phyloP scores from a whole-genome alignment of 139 green algal species.

The Micractinium conductrix region DNA sequence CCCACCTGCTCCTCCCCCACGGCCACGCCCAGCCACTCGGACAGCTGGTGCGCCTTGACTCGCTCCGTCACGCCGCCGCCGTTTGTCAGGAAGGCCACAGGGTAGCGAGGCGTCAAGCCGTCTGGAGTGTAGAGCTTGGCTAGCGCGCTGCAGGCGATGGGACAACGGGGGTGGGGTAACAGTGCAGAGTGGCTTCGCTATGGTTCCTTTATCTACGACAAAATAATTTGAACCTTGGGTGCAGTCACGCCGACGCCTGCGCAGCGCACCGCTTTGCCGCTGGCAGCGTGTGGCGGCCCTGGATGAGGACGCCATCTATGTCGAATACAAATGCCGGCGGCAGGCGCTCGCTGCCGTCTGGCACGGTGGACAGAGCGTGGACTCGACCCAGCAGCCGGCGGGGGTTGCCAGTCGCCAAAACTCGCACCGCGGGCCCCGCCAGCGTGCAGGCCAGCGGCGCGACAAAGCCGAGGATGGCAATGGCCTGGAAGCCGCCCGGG shows the following conservation, averaged over 20 bases:
- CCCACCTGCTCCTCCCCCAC: constrained; percentile 59
- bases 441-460: constrained; percentile 51
- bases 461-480: constrained; percentile 52
- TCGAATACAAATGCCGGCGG: constrained; percentile 74
- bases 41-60: constrained; percentile 77
- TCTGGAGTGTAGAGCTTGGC: constrained; percentile 53
- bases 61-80: constrained; percentile 77
- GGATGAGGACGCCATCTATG: constrained; percentile 83
- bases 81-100: constrained; percentile 84
- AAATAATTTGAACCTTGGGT: too few species aligned
- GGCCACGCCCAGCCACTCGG: constrained; percentile 66
- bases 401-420: too few species aligned
- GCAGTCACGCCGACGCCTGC: too few species aligned
- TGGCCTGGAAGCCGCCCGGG: constrained; percentile 36
- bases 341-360: background rate
- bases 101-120: constrained; percentile 43
- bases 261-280: constrained; percentile 44
- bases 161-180: too few species aligned
- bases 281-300: constrained; percentile 60
- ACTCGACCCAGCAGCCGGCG: too few species aligned
- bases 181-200: too few species aligned
- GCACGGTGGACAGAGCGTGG: background rate
- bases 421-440: constrained; percentile 37
- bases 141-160: constrained; percentile 54
- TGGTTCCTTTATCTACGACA: too few species aligned